Evolutionary conservation across 2,329 filamentous ascomycete species (phyloP).

Genomic region (Botrytis medusae): DNA sequence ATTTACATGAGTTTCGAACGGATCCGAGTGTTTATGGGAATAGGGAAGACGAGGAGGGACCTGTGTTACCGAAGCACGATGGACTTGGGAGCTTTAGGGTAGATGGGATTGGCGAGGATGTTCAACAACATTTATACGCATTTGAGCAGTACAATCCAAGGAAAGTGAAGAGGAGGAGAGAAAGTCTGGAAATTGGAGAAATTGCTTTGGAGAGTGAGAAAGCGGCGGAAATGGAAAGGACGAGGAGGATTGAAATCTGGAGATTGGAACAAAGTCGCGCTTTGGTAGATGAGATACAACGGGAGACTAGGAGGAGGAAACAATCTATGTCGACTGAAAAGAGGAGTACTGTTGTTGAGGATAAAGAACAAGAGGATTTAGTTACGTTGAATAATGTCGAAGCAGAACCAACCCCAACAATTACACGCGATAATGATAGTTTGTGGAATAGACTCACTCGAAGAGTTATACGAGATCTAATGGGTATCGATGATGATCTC

Average conservation of each 20-base stretch:
- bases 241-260: slow-evolving; percentile 87
- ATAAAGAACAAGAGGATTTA: slow-evolving; percentile 38
- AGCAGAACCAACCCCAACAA: slow-evolving; percentile 32
- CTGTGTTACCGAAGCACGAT: slow-evolving; percentile 87
- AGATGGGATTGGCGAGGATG: slow-evolving; percentile 54
- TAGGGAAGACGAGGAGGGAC: slow-evolving; percentile 38
- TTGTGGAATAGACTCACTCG: slow-evolving; percentile 81
- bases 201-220: slow-evolving; percentile 54
- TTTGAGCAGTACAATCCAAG: slow-evolving; percentile 83
- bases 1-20: slow-evolving; percentile 82
- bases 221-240: slow-evolving; percentile 69
- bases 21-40: slow-evolving; percentile 42
- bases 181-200: slow-evolving; percentile 53
- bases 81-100: slow-evolving; percentile 82
- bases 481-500: slow-evolving; percentile 84
- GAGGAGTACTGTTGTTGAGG: slow-evolving; percentile 36
- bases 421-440: slow-evolving; percentile 58
- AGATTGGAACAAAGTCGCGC: slow-evolving; percentile 84
- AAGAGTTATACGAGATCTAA: slow-evolving; percentile 82
- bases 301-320: slow-evolving; percentile 72
- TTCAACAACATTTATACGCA: slow-evolving; percentile 84
- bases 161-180: slow-evolving; percentile 55
- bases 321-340: slow-evolving; percentile 56
- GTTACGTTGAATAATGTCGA: slow-evolving; percentile 37
- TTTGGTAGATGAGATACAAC: slow-evolving; percentile 84